Evolutionary conservation across 352 stramenopile species (phyloP), one percentile per base, ranked within the genome.

Genomic region (Globisporangium lucens): DNA sequence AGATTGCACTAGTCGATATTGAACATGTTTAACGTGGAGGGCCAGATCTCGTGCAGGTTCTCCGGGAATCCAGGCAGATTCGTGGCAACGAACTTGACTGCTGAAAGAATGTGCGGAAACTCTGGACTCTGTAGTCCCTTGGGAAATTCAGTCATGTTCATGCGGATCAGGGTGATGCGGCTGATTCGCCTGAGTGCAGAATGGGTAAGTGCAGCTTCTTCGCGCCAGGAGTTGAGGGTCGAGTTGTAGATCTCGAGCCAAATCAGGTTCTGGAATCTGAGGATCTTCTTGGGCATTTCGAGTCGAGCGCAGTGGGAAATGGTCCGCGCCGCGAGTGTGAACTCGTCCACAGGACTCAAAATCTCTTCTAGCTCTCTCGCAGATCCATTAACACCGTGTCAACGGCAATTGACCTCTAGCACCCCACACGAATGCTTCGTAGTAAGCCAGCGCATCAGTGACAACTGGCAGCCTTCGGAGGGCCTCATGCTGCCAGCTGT

Each of bases 201-300:
- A 12, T 27, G 7, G 1, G 47, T 15, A 2, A 55, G n/a, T 17
- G 7, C 47, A 10, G n/a, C n/a, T 12, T 24, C 47, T 55, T 24
- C n/a, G 20, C 9, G 4, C 22, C 9, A 55, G 5, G 47, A 55
- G 0, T 15, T 6, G 7, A 55, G 8, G 9, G 47, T 13, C 47
- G 47, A 55, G 47, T 55, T 55, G n/a, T 55, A 55, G n/a, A 55
- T 22, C 47, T 55, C 47, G 47, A 55, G 47, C 7, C 20, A 55
- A 22, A 55, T 55, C 5, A 55, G 47, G 47, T 55, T 55, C 20
- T n/a, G 47, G 7, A 27, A 27, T 55, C 20, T 5, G 20, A 55
- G 47, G 17, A 55, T 30, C 17, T 22, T n/a, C n/a, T 55, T 12
- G 17, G 47, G 47, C 47, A 55, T 55, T 27, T 55, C 7, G 20